A percentile compares a stretch with the other conserved stretches of the same genome.
phyloP scores from a whole-genome alignment of 805 yeast species.

The Geotrichum ghanense region DNA sequence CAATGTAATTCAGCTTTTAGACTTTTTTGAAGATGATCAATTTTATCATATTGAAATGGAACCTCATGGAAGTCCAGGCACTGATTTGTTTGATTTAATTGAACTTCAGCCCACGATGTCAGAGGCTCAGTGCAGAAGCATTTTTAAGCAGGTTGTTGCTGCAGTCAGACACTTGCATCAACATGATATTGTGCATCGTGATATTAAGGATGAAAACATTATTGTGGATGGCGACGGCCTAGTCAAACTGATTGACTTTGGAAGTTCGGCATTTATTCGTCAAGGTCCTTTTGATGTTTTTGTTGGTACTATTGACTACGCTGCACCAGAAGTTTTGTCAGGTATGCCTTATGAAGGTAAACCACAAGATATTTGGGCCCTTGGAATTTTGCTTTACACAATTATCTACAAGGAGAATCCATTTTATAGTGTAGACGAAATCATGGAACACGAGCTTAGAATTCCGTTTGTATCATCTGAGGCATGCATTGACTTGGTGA shows the following conservation, averaged over 20 bases:
- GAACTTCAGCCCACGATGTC: conserved; percentile 75
- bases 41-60: conserved; percentile 88
- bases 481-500: conserved; percentile 51
- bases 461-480: conserved; percentile 54
- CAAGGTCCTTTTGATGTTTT: conserved; percentile 96
- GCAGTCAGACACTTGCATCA: conserved; percentile 75
- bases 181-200: conserved; percentile 86
- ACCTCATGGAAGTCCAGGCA: conserved; percentile 81
- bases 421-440: conserved; percentile 89
- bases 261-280: conserved; percentile 81
- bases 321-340: conserved; percentile 89
- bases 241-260: conserved; percentile 85
- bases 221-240: conserved; percentile 69
- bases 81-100: conserved; percentile 85
- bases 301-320: conserved; percentile 95
- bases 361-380: conserved; percentile 96
- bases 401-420: conserved; percentile 91
- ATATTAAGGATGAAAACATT: conserved; percentile 88
- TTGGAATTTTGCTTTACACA: conserved; percentile 84
- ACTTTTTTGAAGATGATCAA: conserved; percentile 84
- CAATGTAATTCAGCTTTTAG: conserved; percentile 72
- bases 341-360: conserved; percentile 87
- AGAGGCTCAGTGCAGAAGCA: conserved; percentile 65
- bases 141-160: conserved; percentile 67
- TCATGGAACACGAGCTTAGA: conserved; percentile 77